A percentile compares a stretch with the other conserved stretches of the same genome.
phyloP scores from a whole-genome alignment of 2,329 filamentous ascomycete species.

The Aspergillus tamarii region DNA sequence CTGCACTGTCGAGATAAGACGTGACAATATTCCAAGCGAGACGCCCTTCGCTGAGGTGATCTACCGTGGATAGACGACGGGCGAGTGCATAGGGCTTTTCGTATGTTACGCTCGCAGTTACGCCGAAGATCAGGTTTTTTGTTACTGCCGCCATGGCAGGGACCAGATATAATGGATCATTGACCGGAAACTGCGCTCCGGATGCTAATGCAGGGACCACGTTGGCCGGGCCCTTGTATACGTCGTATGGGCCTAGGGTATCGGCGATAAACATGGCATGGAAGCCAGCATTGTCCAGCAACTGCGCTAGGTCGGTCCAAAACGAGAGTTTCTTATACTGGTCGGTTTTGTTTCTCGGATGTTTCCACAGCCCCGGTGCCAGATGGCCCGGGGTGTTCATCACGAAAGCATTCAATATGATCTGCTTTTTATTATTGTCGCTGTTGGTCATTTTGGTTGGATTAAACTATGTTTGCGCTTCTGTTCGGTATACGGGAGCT shows the following conservation, averaged over 20 bases:
- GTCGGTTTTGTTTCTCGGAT: conserved; percentile 33
- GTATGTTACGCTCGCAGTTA: conserved; percentile 56
- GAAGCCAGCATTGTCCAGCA: conserved; percentile 49
- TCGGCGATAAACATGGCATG: conserved; percentile 54
- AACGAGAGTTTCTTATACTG: conserved; percentile 44
- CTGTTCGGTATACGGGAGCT: not conserved
- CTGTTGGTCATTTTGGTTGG: not conserved
- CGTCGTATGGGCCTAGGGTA: conserved; percentile 47
- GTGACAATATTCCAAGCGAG: conserved; percentile 56
- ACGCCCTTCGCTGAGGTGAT: conserved; percentile 53
- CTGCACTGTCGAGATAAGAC: conserved; percentile 46
- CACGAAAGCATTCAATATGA: conserved; percentile 49
- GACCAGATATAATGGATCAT: conserved; percentile 38
- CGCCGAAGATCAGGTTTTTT: conserved; percentile 50
- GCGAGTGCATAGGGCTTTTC: conserved; percentile 57
- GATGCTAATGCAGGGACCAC: conserved; percentile 9
- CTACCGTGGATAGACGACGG: conserved; percentile 54
- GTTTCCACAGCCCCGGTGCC: conserved; percentile 39
- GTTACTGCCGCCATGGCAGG: conserved; percentile 50
- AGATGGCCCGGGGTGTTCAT: conserved; percentile 48
- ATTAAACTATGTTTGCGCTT: not conserved
- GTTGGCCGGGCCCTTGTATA: conserved; percentile 37
- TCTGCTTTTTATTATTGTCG: conserved; percentile 29
- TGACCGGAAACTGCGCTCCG: conserved; percentile 42
- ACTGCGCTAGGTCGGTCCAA: conserved; percentile 50